Evolutionary conservation across 305 asterid species (phyloP).

Genomic region (Lippia alba): DNA sequence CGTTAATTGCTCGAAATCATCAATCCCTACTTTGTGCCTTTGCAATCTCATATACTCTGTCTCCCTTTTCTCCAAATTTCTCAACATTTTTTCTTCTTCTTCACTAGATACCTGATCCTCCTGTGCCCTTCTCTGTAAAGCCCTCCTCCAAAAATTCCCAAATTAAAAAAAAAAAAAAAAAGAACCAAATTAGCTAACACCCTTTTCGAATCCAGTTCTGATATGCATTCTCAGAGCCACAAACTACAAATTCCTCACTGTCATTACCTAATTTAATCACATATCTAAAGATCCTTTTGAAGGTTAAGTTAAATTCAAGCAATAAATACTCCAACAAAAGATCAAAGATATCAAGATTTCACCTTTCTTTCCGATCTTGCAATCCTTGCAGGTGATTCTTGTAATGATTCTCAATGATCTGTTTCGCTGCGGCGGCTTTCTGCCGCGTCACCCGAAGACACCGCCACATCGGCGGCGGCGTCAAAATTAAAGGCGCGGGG

Average conservation of each 20-base stretch:
- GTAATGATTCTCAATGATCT: slow-evolving; percentile 94
- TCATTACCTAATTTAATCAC: neutral
- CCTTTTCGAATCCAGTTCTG: neutral
- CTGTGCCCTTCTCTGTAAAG: slow-evolving; percentile 85
- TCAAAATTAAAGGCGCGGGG: slow-evolving; percentile 40
- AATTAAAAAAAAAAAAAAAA: neutral
- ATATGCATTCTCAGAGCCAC: neutral
- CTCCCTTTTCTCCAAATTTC: slow-evolving; percentile 93
- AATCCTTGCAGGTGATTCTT: slow-evolving; percentile 86
- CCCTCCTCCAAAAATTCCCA: slow-evolving; percentile 66
- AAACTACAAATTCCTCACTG: neutral
- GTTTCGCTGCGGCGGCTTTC: slow-evolving; percentile 94
- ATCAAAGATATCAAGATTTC: slow-evolving; percentile 13
- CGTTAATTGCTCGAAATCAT: slow-evolving; percentile 93
- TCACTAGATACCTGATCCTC: slow-evolving; percentile 84
- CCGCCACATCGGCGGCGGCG: slow-evolving; percentile 80
- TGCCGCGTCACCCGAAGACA: slow-evolving; percentile 93
- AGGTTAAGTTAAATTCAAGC: slow-evolving; percentile 21
- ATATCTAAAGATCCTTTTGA: neutral
- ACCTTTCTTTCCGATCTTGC: slow-evolving; percentile 97
- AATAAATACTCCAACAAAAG: slow-evolving; percentile 8
- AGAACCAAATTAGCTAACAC: slow-evolving; percentile 1
- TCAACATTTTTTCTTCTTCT: slow-evolving; percentile 82
- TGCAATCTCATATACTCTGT: slow-evolving; percentile 95
- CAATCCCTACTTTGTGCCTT: slow-evolving; percentile 95